phyloP scores from a whole-genome alignment of 1,284 basidiomycete species.

The Wolfiporia cocos region DNA sequence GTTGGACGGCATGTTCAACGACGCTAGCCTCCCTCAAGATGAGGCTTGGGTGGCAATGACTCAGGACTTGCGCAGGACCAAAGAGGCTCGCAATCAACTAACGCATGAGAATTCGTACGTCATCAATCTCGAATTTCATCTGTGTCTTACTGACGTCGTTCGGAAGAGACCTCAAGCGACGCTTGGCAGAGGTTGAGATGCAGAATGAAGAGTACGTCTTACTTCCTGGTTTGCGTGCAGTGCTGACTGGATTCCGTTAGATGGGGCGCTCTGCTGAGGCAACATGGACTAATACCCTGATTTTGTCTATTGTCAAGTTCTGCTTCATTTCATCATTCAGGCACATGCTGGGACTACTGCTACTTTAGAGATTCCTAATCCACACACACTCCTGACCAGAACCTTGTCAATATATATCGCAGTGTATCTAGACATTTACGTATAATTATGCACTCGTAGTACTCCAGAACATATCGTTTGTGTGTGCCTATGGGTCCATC shows the following conservation, averaged over 20 bases:
- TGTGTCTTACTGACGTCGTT: constrained; percentile 2
- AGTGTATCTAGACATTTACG: not conserved
- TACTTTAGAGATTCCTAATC: not conserved
- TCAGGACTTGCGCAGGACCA: constrained; percentile 64
- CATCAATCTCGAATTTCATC: not conserved
- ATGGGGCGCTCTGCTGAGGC: constrained; percentile 58
- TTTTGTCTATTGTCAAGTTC: constrained; percentile 1
- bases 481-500: too few relatives aligned
- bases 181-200: constrained; percentile 64
- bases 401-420: not conserved
- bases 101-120: constrained; percentile 75
- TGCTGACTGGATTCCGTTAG: constrained; percentile 32
- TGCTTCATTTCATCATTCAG: constrained; percentile 10
- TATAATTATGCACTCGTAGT: not conserved
- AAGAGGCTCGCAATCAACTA: constrained; percentile 68
- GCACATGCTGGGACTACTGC: constrained; percentile 4
- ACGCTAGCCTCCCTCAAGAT: constrained; percentile 68
- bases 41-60: constrained; percentile 76
- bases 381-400: too few relatives aligned
- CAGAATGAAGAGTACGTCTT: constrained; percentile 73
- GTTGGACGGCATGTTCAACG: constrained; percentile 83
- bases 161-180: constrained; percentile 60
- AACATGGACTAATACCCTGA: constrained; percentile 48
- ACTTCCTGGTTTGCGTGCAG: constrained; percentile 5
- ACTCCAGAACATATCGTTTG: too few relatives aligned